Evolutionary conservation across 2,329 filamentous ascomycete genomes (phyloP).

Genomic region (Trichoderma sp.): DNA sequence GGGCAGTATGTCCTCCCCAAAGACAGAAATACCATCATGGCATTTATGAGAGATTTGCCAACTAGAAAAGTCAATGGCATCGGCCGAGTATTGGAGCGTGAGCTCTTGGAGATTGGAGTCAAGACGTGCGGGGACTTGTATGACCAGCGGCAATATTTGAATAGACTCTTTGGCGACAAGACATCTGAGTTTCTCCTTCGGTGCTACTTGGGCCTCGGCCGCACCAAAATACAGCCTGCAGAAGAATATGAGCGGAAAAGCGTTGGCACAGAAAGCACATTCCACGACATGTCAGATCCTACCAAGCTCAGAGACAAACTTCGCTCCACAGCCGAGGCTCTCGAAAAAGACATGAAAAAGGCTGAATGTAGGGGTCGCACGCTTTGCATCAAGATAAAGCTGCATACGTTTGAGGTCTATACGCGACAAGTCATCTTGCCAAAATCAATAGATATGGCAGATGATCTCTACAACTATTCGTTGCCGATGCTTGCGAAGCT

Average conservation of each 20-base stretch:
- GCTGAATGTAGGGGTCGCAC: slow-evolving; percentile 90
- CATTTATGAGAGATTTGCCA: slow-evolving; percentile 81
- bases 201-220: slow-evolving; percentile 82
- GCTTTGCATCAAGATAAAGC: slow-evolving; percentile 86
- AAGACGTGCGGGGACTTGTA: slow-evolving; percentile 90
- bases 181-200: slow-evolving; percentile 83
- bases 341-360: slow-evolving; percentile 81
- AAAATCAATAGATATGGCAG: slow-evolving; percentile 70
- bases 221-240: slow-evolving; percentile 81
- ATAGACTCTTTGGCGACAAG: slow-evolving; percentile 86
- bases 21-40: slow-evolving; percentile 74
- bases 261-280: slow-evolving; percentile 91
- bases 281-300: slow-evolving; percentile 75
- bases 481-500: slow-evolving; percentile 83
- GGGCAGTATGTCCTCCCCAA: slow-evolving; percentile 80
- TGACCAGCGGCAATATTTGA: slow-evolving; percentile 70
- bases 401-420: slow-evolving; percentile 90
- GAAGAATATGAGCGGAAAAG: slow-evolving; percentile 92
- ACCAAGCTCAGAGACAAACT: slow-evolving; percentile 75
- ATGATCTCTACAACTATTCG: slow-evolving; percentile 81
- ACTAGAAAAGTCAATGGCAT: slow-evolving; percentile 93
- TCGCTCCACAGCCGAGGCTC: slow-evolving; percentile 76
- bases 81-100: slow-evolving; percentile 90
- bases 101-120: slow-evolving; percentile 84
- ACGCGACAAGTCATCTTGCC: slow-evolving; percentile 79